Evolutionary conservation across 2,329 filamentous ascomycete species (phyloP).

Genomic region (Fusarium sp.): DNA sequence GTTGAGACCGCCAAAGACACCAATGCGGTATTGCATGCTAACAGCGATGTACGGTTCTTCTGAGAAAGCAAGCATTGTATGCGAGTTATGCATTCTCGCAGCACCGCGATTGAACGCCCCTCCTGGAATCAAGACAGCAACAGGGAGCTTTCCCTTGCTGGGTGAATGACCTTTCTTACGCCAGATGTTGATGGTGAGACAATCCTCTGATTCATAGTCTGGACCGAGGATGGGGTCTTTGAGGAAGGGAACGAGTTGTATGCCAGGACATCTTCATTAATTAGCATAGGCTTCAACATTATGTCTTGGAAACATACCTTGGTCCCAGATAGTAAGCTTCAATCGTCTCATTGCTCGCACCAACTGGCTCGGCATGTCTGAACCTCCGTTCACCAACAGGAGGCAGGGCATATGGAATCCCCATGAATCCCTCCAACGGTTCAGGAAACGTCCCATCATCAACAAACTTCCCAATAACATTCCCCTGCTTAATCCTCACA

Average conservation of each 20-base stretch:
- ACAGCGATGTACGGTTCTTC: conserved; percentile 62
- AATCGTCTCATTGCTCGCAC: conserved; percentile 42
- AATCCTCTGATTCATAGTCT: conserved; percentile 49
- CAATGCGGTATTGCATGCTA: conserved; percentile 62
- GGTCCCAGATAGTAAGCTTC: conserved; percentile 45
- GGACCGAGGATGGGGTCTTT: conserved; percentile 49
- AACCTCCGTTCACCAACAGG: conserved; percentile 59
- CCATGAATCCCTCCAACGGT: conserved; percentile 58
- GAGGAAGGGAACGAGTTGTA: conserved; percentile 49
- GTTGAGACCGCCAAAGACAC: conserved; percentile 70
- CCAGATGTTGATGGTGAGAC: conserved; percentile 46
- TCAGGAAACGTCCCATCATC: conserved; percentile 48
- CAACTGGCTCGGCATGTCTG: conserved; percentile 49
- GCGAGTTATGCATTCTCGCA: conserved; percentile 54
- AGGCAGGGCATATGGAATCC: conserved; percentile 61
- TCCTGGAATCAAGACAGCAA: conserved; percentile 47
- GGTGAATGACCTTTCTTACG: conserved; percentile 30
- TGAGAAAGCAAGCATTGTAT: conserved; percentile 64
- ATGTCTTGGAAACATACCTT: conserved; percentile 8
- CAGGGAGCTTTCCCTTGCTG: conserved; percentile 42
- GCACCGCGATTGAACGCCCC: conserved; percentile 51
- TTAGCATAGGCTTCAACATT: background rate
- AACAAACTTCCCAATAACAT: conserved; percentile 49
- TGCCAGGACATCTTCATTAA: conserved; percentile 46
- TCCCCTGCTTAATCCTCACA: conserved; percentile 50